phyloP scores from a whole-genome alignment of 2,329 filamentous ascomycete species.

The Aspergillus hortae region DNA sequence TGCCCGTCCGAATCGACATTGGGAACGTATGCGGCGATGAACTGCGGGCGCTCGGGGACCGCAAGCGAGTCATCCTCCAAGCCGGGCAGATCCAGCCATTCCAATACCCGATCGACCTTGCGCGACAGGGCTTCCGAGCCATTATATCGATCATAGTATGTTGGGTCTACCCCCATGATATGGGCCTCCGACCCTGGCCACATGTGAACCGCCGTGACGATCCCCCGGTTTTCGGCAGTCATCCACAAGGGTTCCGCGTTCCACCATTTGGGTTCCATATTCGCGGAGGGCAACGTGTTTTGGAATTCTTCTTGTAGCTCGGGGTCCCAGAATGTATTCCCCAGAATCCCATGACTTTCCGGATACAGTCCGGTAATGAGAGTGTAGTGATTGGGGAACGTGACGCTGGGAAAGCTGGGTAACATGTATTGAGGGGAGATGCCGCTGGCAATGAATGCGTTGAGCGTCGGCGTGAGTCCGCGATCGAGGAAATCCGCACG shows the following conservation, averaged over 20 bases:
- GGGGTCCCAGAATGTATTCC: slow-evolving; percentile 93
- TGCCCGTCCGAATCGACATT: slow-evolving; percentile 88
- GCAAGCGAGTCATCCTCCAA: slow-evolving; percentile 55
- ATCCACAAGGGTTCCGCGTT: slow-evolving; percentile 90
- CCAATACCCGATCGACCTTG: slow-evolving; percentile 76
- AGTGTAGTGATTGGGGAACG: slow-evolving; percentile 95
- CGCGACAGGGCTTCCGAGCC: slow-evolving; percentile 67
- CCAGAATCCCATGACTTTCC: slow-evolving; percentile 87
- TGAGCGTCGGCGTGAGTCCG: slow-evolving; percentile 77
- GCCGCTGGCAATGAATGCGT: slow-evolving; percentile 72
- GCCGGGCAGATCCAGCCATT: slow-evolving; percentile 80
- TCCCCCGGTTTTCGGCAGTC: slow-evolving; percentile 78
- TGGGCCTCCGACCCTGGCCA: slow-evolving; percentile 96
- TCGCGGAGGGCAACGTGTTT: slow-evolving; percentile 73
- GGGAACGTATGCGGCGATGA: slow-evolving; percentile 93
- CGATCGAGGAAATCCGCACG: slow-evolving; percentile 87
- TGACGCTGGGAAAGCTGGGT: slow-evolving; percentile 92
- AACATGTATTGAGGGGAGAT: slow-evolving; percentile 90
- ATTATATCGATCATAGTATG: slow-evolving; percentile 81
- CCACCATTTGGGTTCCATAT: slow-evolving; percentile 91
- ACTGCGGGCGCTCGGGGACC: slow-evolving; percentile 67
- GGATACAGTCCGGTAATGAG: slow-evolving; percentile 89
- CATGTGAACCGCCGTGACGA: slow-evolving; percentile 88
- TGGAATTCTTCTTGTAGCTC: slow-evolving; percentile 73
- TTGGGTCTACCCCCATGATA: slow-evolving; percentile 69